Percentiles rank a stretch among this genome's conserved stretches.
Evolutionary conservation across 2,329 filamentous ascomycete genomes (phyloP).

Genomic region (Penicillium sp.): DNA sequence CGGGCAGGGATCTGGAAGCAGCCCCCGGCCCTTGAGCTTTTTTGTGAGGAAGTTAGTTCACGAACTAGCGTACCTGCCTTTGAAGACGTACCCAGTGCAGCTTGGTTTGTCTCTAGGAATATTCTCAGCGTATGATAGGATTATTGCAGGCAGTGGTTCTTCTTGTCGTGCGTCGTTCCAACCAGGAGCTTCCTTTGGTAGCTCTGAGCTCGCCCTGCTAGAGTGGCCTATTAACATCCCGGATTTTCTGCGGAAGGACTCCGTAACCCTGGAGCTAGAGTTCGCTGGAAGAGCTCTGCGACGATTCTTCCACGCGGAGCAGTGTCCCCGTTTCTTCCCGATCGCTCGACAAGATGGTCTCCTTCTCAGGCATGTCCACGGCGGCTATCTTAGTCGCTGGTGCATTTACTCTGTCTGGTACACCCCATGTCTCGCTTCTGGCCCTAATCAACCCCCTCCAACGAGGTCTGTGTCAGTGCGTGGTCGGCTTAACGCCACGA

Average conservation of each 20-base stretch:
- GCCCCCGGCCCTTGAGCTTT: background rate
- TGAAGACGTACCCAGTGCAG: background rate
- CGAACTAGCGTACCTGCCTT: conserved; percentile 10
- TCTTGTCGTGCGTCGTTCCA: background rate
- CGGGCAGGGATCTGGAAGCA: conserved; percentile 27
- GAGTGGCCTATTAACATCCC: background rate
- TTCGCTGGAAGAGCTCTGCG: background rate
- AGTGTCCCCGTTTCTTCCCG: conserved; percentile 23
- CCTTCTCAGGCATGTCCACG: conserved; percentile 20
- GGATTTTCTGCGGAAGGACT: background rate
- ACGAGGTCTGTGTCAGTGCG: conserved; percentile 7
- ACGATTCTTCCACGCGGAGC: conserved; percentile 4
- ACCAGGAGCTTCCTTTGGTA: background rate
- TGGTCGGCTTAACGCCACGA: conserved; percentile 8
- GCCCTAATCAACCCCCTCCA: conserved; percentile 5
- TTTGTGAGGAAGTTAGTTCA: conserved; percentile 1
- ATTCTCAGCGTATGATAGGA: background rate
- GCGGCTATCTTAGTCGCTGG: background rate
- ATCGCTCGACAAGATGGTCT: background rate
- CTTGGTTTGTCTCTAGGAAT: background rate
- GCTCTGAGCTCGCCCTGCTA: background rate
- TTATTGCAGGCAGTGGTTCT: background rate
- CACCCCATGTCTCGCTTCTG: conserved; percentile 1
- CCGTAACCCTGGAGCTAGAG: background rate
- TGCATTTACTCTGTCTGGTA: background rate